A percentile compares a stretch with the other conserved stretches of the same genome.
These are phyloP conservation scores for Yarrowia osloensis DNA, from an alignment of 805 yeast species.

Conservation along the genomic window DNA sequence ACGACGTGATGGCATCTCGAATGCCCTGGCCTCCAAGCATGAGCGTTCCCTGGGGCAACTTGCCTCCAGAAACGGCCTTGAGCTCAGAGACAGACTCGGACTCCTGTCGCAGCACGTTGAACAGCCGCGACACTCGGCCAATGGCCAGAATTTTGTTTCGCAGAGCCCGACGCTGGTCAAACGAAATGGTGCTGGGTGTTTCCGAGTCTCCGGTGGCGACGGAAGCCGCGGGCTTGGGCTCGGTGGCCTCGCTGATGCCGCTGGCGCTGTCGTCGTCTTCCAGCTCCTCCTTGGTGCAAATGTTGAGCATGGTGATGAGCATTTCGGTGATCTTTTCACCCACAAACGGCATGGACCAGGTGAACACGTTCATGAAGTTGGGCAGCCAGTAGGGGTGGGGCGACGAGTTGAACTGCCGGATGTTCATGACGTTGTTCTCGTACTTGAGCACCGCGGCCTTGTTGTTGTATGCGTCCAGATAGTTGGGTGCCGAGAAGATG, in stretches of 20 bases:
- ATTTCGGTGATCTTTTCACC: constrained; percentile 96
- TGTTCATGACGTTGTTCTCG: constrained; percentile 90
- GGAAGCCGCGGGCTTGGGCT: neutral
- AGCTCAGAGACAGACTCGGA: constrained; percentile 81
- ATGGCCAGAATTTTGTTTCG: constrained; percentile 91
- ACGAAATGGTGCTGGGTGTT: neutral
- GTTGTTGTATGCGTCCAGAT: constrained; percentile 91
- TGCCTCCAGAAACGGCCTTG: constrained; percentile 71
- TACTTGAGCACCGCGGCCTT: constrained; percentile 89
- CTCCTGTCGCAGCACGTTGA: constrained; percentile 82
- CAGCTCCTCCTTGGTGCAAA: constrained; percentile 93
- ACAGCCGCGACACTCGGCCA: constrained; percentile 94
- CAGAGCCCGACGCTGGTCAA: constrained; percentile 50
- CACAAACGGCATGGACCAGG: constrained; percentile 96
- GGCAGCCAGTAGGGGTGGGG: constrained; percentile 98
- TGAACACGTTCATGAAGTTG: constrained; percentile 93
- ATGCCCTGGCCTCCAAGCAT: constrained; percentile 82
- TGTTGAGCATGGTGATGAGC: constrained; percentile 83
- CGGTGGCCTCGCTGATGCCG: constrained; percentile 1
- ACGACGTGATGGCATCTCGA: constrained; percentile 63
- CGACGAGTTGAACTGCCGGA: constrained; percentile 86
- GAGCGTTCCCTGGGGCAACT: constrained; percentile 81
- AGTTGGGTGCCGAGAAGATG: constrained; percentile 96
- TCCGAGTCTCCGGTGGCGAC: neutral
- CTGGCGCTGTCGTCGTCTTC: constrained; percentile 55